Conservation (phyloP, 805 yeast genomes). For the Saccharomycopsis guyanensis region DNA sequence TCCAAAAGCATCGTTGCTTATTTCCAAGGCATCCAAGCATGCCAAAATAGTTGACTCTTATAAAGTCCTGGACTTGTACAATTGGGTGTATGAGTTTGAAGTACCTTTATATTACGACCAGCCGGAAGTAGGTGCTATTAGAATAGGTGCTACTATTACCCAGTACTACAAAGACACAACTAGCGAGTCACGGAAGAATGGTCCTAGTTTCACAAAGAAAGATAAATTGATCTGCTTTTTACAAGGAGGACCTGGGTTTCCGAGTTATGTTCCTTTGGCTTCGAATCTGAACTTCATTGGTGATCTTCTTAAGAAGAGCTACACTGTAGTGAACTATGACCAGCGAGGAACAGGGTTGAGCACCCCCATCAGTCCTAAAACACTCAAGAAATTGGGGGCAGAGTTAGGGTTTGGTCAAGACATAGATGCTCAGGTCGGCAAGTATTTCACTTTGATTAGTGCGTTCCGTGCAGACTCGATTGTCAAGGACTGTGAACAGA, state of each 20-base stretch:
- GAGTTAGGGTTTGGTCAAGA: slow-evolving; percentile 9
- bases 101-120: slow-evolving; percentile 13
- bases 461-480: slow-evolving; percentile 48
- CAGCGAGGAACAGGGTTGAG: slow-evolving; percentile 59
- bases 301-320: slow-evolving; percentile 34
- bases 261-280: slow-evolving; percentile 30
- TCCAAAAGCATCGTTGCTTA: not conserved
- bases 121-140: slow-evolving; percentile 4
- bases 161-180: slow-evolving; percentile 14
- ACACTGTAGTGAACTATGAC: slow-evolving; percentile 40
- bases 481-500: slow-evolving; percentile 42
- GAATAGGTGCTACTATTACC: slow-evolving; percentile 8
- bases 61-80: slow-evolving; percentile 13
- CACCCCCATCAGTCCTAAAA: slow-evolving; percentile 35
- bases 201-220: slow-evolving; percentile 6
- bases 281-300: slow-evolving; percentile 30
- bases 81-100: slow-evolving; percentile 16
- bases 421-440: slow-evolving; percentile 21
- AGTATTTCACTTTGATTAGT: slow-evolving; percentile 34
- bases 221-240: slow-evolving; percentile 34
- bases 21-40: not conserved
- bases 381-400: slow-evolving; percentile 17
- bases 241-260: slow-evolving; percentile 53
- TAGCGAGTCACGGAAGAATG: slow-evolving; percentile 5
- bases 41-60: slow-evolving; percentile 14